A percentile compares a stretch with the other conserved stretches of the same genome.
Conservation (phyloP, 225 moss, liverwort and hornwort species). For the Marchantia polymorpha region DNA sequence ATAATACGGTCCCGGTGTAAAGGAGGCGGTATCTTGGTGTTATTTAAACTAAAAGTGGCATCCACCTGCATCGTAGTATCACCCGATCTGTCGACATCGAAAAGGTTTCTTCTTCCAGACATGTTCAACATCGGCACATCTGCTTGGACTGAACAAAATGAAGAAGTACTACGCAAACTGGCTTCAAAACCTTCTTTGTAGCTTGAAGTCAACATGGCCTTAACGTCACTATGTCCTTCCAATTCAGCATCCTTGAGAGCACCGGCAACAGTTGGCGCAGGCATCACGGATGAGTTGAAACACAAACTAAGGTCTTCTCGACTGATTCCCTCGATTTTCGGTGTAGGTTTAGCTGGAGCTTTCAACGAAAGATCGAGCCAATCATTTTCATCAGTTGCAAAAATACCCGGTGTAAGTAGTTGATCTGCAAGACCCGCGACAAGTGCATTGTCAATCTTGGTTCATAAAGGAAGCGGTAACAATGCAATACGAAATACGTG, state of each 20-base stretch:
- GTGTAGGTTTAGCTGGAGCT: conserved; percentile 16
- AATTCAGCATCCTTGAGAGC: neutral
- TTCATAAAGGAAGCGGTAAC: too few relatives aligned
- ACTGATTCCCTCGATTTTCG: conserved; percentile 7
- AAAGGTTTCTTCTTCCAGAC: neutral
- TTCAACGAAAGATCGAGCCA: conserved; percentile 31
- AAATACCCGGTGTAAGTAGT: neutral
- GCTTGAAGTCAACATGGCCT: conserved; percentile 2
- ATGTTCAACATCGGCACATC: neutral
- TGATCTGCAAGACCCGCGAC: conserved; percentile 9
- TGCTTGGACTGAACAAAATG: conserved; percentile 7
- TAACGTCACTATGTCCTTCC: neutral
- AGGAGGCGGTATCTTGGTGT: neutral
- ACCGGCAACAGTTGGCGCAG: neutral
- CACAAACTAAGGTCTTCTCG: conserved; percentile 26
- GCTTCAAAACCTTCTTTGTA: neutral
- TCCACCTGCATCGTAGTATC: neutral
- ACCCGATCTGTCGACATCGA: neutral
- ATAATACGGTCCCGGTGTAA: neutral
- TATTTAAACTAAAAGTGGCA: neutral
- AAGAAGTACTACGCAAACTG: conserved; percentile 14
- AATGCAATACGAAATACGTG: too few relatives aligned
- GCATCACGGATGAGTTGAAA: conserved; percentile 5
- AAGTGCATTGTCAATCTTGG: too few relatives aligned
- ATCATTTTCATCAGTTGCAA: conserved; percentile 3